Evolutionary conservation across 2,329 filamentous ascomycete genomes (phyloP).

Genomic region (Diaporthe sp.): DNA sequence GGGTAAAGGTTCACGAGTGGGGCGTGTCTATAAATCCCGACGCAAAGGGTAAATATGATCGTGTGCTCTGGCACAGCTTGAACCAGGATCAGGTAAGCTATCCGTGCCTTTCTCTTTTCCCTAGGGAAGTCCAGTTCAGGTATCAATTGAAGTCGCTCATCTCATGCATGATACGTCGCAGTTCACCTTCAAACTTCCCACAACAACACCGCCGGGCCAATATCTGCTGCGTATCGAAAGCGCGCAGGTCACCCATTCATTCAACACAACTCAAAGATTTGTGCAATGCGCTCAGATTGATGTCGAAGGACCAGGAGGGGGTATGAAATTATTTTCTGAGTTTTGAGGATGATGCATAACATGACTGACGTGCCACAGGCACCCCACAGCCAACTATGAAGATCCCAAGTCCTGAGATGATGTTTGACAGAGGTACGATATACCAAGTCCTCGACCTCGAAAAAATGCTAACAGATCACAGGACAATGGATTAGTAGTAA

Average conservation of each 20-base stretch:
- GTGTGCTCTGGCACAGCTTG: not conserved
- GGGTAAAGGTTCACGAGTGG: not conserved
- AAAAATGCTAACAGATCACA: not conserved
- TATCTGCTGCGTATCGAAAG: not conserved
- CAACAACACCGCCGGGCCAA: not conserved
- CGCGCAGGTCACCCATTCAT: not conserved
- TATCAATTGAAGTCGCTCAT: not conserved
- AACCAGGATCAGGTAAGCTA: not conserved
- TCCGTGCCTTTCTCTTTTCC: not conserved
- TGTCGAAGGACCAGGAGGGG: not conserved
- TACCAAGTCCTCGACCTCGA: not conserved
- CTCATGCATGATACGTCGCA: not conserved
- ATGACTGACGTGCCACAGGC: not conserved
- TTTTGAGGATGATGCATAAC: not conserved
- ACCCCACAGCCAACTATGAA: not conserved
- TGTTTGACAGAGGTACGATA: not conserved
- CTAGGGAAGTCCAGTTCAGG: too few species aligned
- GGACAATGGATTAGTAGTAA: not conserved
- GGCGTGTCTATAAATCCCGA: not conserved
- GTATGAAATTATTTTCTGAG: not conserved
- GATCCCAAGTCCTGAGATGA: not conserved
- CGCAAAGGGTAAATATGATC: not conserved
- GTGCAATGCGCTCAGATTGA: not conserved
- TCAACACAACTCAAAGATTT: not conserved
- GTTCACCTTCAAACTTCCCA: not conserved